Evolutionary conservation across 352 stramenopile species (phyloP), one percentile per base, ranked within the genome.

Genomic region (Pythium folliculosum): DNA sequence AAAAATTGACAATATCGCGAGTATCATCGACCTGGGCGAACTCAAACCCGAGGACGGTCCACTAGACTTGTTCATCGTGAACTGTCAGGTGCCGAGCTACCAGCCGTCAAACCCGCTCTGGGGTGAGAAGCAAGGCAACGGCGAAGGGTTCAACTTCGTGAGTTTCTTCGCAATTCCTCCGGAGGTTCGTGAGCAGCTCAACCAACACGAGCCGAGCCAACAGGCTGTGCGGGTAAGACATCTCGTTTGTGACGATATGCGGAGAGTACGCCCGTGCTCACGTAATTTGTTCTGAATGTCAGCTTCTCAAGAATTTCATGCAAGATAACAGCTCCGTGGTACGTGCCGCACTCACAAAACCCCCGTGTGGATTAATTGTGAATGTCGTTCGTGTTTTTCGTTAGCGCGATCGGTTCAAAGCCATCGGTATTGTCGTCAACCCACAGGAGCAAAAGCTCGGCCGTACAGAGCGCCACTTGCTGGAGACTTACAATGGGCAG

Each of bases 1-100:
- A 0, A 94, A 94, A 58, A 75, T 88, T 57, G 84, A 92, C 47
- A 91, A 94, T 55, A 70, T 94, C 12, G 86, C 77, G 17, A 91
- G 75, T 45, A 72, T 92, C 21, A 73, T 94, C 19, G 78, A 94
- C 35, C 63, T 91, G 38, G 80, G 71, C 47, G 65, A 68, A 7
- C 63, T 90, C 6, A 84, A 76, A 35, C 61, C 67, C 5, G 25
- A 67, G 9, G 62, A 69, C 71, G 53, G 45, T 12, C 45, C 60
- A 12, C 66, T 88, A 16, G 86, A 94, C 51, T 63, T 94, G 7
- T 86, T 94, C 51, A 84, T 94, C 30, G 82, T 94, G 21, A 94
- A 92, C 60, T 94, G 84, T 51, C 86, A 94, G 77, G 86, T 94
- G 23, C 86, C 86, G n/a, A 88, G 78, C 40, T 94, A 94, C 38